Evolutionary conservation across 2,329 filamentous ascomycete species (phyloP), one percentile per base, ranked within the genome.

Genomic region (Aureobasidium namibiae): DNA sequence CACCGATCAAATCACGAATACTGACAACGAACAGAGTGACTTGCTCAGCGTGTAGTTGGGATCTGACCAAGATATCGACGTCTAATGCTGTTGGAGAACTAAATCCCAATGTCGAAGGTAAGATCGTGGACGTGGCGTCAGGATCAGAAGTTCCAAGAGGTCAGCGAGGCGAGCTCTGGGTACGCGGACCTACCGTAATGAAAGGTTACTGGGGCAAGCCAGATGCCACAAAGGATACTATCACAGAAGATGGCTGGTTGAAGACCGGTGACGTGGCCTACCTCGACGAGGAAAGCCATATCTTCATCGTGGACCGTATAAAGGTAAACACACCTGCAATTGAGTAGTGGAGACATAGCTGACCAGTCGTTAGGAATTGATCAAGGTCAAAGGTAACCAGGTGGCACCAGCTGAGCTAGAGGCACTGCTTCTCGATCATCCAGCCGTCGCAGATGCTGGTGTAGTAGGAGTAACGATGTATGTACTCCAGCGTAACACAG

Each of bases 141-240:
- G 68, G 67, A 29, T 70, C 72, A 0, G 80, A 82, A 63, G 76
- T 82, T 0, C 65, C 62, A 3, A 64, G 67, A n/a, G 80, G 77
- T 0, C 39, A 83, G 66, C 76, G 79, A 3, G 89, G 89, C 31
- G 88, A 92, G 72, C 75, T 94, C 21, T 90, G 86, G 83, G 34
- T 92, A 6, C 78, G 82, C 1, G 87, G 82, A 0, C 89, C 88
- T 2, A 89, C 83, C 34, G 74, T 92, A 45, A 86, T 90, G 81
- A 83, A 82, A 61, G 85, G 87, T 6, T 95, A 95, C 72, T 92
- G 88, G 86, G 77, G 79, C 44, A 89, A 87, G 61, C 80, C 82
- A 0, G 76, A 82, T 44, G 88, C 87, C 1, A 92, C 89, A 0
- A 72, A 72, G 13, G 81, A 84, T 45, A 85, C 85, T 0, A 75